phyloP scores from a whole-genome alignment of 345 rosid genomes.

The Mallotus nudiflorus region DNA sequence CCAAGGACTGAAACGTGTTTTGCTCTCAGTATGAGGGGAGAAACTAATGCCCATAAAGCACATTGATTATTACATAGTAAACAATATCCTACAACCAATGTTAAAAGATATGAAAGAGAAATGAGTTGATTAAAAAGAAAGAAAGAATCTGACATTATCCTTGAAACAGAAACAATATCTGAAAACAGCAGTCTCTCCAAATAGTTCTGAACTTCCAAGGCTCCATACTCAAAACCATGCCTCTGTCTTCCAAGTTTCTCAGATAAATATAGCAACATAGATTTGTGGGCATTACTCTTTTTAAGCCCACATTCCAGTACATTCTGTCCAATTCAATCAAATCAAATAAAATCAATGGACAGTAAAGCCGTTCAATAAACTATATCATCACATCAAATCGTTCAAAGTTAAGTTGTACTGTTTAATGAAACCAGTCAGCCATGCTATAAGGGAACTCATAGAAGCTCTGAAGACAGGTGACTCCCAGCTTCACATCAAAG shows the following conservation, averaged over 20 bases:
- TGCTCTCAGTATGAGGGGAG: constrained; percentile 42
- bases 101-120: background rate
- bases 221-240: constrained; percentile 88
- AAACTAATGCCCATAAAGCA: constrained; percentile 47
- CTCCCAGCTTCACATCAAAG: background rate
- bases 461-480: background rate
- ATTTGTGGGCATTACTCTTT: constrained; percentile 53
- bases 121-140: background rate
- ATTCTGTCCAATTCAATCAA: constrained; percentile 52
- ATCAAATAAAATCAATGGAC: constrained; percentile 13
- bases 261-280: constrained; percentile 70
- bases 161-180: constrained; percentile 64
- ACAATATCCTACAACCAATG: background rate
- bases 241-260: constrained; percentile 63
- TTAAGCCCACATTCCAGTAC: constrained; percentile 82
- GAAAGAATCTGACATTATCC: constrained; percentile 62
- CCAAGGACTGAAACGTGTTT: constrained; percentile 59
- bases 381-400: background rate
- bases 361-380: background rate
- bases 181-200: constrained; percentile 70
- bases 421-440: background rate
- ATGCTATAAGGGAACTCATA: background rate
- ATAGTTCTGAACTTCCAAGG: constrained; percentile 72
- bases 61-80: constrained; percentile 9
- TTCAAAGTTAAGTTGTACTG: background rate